phyloP scores from a whole-genome alignment of 2,329 filamentous ascomycete species.

The Metarhizium sp. region DNA sequence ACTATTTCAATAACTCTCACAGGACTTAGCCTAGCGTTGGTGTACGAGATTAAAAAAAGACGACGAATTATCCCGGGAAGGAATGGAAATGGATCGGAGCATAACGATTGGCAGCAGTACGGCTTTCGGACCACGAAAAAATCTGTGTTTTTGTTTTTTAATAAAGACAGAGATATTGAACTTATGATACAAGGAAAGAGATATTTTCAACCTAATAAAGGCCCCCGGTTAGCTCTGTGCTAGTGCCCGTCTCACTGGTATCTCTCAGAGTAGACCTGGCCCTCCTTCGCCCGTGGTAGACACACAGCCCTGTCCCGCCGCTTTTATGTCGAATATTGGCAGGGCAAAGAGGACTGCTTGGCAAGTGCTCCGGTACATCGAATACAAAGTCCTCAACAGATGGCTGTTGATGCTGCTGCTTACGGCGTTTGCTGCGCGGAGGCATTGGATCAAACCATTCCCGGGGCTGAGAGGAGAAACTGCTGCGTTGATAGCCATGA shows the following conservation, averaged over 20 bases:
- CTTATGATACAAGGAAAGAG: not conserved
- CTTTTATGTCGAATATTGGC: slow-evolving; percentile 33
- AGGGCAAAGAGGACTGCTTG: slow-evolving; percentile 42
- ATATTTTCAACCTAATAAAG: not conserved
- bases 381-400: slow-evolving; percentile 30
- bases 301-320: slow-evolving; percentile 38
- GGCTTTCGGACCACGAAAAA: too few relatives aligned
- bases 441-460: slow-evolving; percentile 28
- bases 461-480: slow-evolving; percentile 14
- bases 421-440: slow-evolving; percentile 12
- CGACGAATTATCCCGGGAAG: too few relatives aligned
- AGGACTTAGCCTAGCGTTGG: too few relatives aligned
- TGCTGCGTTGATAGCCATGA: slow-evolving; percentile 13
- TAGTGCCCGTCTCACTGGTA: not conserved
- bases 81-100: too few relatives aligned
- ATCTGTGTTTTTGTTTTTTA: too few relatives aligned
- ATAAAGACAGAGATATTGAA: too few relatives aligned
- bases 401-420: not conserved
- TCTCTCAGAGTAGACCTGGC: slow-evolving; percentile 3
- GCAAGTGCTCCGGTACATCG: slow-evolving; percentile 40
- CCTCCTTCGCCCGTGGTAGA: slow-evolving; percentile 35
- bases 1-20: too few relatives aligned
- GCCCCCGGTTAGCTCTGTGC: not conserved
- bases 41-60: too few relatives aligned
- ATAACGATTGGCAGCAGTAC: too few relatives aligned